Conservation (phyloP, 1,284 basidiomycete species). For the Dichomitus squalens region DNA sequence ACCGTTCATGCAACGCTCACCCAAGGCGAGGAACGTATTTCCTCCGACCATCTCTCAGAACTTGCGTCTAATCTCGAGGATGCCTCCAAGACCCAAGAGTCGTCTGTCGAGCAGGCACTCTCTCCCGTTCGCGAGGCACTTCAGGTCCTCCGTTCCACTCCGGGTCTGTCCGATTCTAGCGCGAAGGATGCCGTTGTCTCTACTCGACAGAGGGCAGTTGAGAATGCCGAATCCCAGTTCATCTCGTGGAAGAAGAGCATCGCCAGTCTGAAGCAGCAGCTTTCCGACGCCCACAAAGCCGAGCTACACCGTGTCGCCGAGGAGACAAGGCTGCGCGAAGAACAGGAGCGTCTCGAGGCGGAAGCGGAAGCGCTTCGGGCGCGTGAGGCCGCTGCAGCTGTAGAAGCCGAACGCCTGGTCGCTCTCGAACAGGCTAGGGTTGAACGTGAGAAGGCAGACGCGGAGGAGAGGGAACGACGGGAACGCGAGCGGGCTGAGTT, state of each 20-base stretch:
- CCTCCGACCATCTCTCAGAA: conserved; percentile 37
- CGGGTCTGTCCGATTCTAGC: conserved; percentile 42
- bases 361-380: conserved; percentile 26
- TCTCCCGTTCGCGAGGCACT: conserved; percentile 54
- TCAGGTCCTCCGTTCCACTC: conserved; percentile 48
- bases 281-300: conserved; percentile 34
- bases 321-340: conserved; percentile 37
- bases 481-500: conserved; percentile 34
- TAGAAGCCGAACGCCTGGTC: conserved; percentile 28
- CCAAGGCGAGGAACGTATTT: conserved; percentile 29
- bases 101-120: conserved; percentile 46
- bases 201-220: conserved; percentile 47
- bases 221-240: conserved; percentile 52
- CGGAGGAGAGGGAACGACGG: conserved; percentile 31
- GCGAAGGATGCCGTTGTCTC: conserved; percentile 48
- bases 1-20: conserved; percentile 37
- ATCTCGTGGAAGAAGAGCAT: conserved; percentile 50
- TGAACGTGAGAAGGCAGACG: conserved; percentile 32
- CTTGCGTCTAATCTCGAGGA: conserved; percentile 30
- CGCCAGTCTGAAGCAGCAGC: conserved; percentile 36
- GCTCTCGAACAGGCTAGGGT: conserved; percentile 28
- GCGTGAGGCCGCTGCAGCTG: conserved; percentile 17
- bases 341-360: conserved; percentile 37
- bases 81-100: conserved; percentile 3
- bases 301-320: conserved; percentile 35